Conservation (phyloP, 106 monocot genomes). For the Alisma plantagoaquatica region DNA sequence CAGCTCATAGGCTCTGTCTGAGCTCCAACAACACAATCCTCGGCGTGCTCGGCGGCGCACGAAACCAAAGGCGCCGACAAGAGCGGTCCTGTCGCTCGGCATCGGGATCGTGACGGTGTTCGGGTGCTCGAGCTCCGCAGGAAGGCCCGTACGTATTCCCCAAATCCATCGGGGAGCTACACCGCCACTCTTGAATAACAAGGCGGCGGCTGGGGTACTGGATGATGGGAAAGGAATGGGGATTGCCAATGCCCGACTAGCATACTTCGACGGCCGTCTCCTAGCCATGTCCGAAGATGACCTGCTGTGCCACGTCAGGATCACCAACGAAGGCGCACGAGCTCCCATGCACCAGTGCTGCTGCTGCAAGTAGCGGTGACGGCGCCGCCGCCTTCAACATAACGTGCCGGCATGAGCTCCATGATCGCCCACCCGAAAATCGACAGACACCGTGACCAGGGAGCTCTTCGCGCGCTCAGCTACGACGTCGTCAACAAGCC, state of each 20-base stretch:
- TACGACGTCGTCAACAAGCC: conserved; percentile 37
- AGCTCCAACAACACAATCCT: no score
- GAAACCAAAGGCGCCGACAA: conserved; percentile 14
- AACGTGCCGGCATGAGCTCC: no score
- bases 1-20: no score
- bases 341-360: conserved; percentile 23
- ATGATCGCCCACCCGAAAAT: conserved; percentile 59
- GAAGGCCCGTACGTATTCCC: no score
- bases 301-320: conserved; percentile 23
- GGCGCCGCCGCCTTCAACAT: conserved; percentile 26
- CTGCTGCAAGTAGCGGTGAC: no score
- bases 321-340: conserved; percentile 28
- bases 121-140: no score
- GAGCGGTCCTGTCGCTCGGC: conserved; percentile 19
- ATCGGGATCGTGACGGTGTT: conserved; percentile 20
- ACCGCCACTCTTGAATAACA: conserved; percentile 3
- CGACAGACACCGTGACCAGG: conserved; percentile 31
- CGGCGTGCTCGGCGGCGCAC: conserved; percentile 3
- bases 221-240: conserved; percentile 8
- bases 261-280: conserved; percentile 21
- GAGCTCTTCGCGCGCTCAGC: conserved; percentile 47
- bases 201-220: conserved; percentile 13
- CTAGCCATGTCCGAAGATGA: conserved; percentile 45
- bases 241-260: conserved; percentile 20
- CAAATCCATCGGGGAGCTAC: conserved; percentile 9